These are phyloP conservation scores for Urtica urens DNA, from an alignment of 306 rosid genomes.

Conservation along the genomic window DNA sequence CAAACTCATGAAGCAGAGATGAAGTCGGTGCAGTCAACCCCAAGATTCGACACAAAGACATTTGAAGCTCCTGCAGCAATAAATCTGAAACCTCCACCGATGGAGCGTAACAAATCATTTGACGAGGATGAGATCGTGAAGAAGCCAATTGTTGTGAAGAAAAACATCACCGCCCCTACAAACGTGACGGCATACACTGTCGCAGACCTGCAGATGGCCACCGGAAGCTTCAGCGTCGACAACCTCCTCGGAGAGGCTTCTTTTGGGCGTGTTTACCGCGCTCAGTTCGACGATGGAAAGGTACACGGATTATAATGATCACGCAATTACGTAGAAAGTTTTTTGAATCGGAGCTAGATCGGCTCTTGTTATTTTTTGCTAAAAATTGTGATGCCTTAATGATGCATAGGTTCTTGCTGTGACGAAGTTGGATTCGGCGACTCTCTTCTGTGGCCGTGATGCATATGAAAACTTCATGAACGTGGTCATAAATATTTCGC, in stretches of 20 bases:
- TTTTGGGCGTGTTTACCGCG: conserved; percentile 90
- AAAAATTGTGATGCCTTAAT: neutral
- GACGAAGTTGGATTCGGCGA: conserved; percentile 79
- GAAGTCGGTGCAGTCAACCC: conserved; percentile 48
- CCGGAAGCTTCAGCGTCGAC: conserved; percentile 86
- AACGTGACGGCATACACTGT: conserved; percentile 71
- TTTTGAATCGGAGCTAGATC: neutral
- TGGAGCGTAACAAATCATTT: conserved; percentile 71
- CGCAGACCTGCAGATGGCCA: conserved; percentile 94
- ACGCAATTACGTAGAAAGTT: too few species aligned
- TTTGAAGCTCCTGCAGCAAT: conserved; percentile 43
- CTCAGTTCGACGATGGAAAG: conserved; percentile 84
- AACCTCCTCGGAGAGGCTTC: conserved; percentile 88
- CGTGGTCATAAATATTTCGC: conserved; percentile 59
- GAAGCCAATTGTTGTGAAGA: conserved; percentile 45
- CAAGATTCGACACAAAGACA: conserved; percentile 44
- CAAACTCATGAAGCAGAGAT: conserved; percentile 44
- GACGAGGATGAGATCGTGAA: conserved; percentile 56
- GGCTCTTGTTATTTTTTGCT: too few species aligned
- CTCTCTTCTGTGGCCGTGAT: conserved; percentile 33
- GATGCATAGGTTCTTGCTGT: conserved; percentile 70
- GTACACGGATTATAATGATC: conserved; percentile 28
- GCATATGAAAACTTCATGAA: conserved; percentile 58
- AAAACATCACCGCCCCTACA: conserved; percentile 34
- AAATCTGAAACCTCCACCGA: conserved; percentile 91